phyloP scores from a whole-genome alignment of 345 rosid genomes.

The Acer campestre region DNA sequence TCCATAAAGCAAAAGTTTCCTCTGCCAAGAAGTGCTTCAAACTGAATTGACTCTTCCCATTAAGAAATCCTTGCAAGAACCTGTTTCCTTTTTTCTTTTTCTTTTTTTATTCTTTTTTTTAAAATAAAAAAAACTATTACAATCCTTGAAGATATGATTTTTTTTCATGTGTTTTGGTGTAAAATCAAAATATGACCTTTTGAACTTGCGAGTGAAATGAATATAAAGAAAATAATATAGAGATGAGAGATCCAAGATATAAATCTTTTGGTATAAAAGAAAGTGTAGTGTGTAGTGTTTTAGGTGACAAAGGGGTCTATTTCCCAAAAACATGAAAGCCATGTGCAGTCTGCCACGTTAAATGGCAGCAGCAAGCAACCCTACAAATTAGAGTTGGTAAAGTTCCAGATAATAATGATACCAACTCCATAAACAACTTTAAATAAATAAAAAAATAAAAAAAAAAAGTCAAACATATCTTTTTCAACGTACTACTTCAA shows the following conservation, averaged over 20 bases:
- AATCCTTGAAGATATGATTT: no score
- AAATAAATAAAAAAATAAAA: no score
- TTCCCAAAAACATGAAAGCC: no score
- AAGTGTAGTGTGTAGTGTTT: no score
- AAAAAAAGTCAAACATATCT: conserved; percentile 22
- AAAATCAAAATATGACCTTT: no score
- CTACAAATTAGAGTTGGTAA: conserved; percentile 11
- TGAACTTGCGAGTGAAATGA: no score
- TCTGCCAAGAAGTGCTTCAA: background rate
- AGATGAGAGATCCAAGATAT: background rate
- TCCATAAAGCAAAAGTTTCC: background rate
- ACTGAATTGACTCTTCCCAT: background rate
- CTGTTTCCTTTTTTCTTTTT: background rate
- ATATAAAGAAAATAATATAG: background rate
- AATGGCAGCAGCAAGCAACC: background rate
- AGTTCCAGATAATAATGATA: conserved; percentile 1
- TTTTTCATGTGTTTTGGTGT: background rate
- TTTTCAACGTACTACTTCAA: background rate
- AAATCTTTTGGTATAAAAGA: background rate
- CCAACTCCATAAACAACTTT: conserved; percentile 15
- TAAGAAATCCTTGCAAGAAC: background rate
- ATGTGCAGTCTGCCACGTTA: background rate
- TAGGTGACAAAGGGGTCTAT: background rate
- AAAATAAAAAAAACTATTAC: no score
- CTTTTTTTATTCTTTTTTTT: no score